phyloP scores from a whole-genome alignment of 306 rosid genomes.

The Trichosanthes cucumerina region DNA sequence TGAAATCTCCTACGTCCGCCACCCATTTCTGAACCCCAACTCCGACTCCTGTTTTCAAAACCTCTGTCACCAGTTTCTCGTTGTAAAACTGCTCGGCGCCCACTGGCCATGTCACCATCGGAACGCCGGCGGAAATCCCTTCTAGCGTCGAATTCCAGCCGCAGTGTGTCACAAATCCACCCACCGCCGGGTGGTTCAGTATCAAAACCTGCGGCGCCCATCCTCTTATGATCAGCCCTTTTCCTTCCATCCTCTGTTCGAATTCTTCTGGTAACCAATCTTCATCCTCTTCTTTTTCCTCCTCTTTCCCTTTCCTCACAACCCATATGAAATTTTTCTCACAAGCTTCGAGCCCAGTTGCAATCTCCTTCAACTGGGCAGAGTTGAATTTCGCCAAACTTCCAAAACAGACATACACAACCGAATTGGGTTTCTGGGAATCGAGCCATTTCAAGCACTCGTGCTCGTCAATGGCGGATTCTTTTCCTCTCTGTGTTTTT shows the following conservation, averaged over 20 bases:
- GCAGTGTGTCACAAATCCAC: slow-evolving; percentile 66
- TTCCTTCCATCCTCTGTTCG: slow-evolving; percentile 24
- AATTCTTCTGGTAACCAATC: slow-evolving; percentile 25
- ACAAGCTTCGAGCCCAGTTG: slow-evolving; percentile 14
- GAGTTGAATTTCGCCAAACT: slow-evolving; percentile 15
- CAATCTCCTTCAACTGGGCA: slow-evolving; percentile 19
- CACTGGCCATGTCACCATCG: slow-evolving; percentile 66
- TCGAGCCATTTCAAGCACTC: slow-evolving; percentile 26
- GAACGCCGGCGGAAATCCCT: slow-evolving; percentile 37
- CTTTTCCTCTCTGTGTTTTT: slow-evolving; percentile 17
- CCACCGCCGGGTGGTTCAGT: slow-evolving; percentile 37
- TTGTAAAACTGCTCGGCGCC: slow-evolving; percentile 24
- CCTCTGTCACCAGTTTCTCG: slow-evolving; percentile 22
- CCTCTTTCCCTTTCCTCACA: slow-evolving; percentile 2
- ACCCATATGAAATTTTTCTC: slow-evolving; percentile 13
- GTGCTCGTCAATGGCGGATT: slow-evolving; percentile 14
- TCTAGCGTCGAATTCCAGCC: slow-evolving; percentile 77
- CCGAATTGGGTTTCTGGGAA: slow-evolving; percentile 21
- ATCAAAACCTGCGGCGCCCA: slow-evolving; percentile 47
- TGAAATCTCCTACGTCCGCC: slow-evolving; percentile 1
- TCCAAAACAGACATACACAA: slow-evolving; percentile 29
- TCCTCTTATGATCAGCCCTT: slow-evolving; percentile 20
- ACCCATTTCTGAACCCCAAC: slow-evolving; percentile 28
- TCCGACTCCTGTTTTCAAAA: slow-evolving; percentile 12
- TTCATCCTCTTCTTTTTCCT: not conserved